Evolutionary conservation across 805 yeast genomes (phyloP), one percentile per base, ranked within the genome.

Genomic region (Ogataea saltuana): DNA sequence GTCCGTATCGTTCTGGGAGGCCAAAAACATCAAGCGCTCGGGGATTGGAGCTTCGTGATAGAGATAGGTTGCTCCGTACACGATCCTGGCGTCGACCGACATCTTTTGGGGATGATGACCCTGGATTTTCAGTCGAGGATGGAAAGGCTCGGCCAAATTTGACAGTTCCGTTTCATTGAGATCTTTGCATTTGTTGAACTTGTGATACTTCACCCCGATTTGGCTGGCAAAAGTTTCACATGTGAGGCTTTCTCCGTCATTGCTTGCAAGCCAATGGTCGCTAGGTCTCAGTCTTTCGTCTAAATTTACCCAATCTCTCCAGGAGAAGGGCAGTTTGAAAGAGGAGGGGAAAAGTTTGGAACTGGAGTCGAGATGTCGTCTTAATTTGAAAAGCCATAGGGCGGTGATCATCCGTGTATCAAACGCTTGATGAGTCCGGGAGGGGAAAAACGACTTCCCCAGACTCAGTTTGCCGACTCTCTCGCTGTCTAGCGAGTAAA

Each of bases 21-120:
- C 65, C 11, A 67, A 42, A 28, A 68, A 50, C 7, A 60, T 45
- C 6, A 68, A 40, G 34, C 68, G 51, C 3, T 60, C 46, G 1
- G 76, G 71, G 1, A 55, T 49, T 0, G 69, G 61, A 20, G 65
- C 61, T 2, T 50, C 15, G 39, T 59, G 54, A 17, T 59, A 48
- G 13, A 72, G 44, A 47, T 67, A 70, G 15, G 58, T 55, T 0
- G 65, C 64, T 0, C 74, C 74, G 41, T 64, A 44, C 2, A 63
- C 46, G 4, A 54, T 42, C 25, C 74, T 53, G 1, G 67, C 66
- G 10, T 58, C 63, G 22, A 51, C 60, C 4, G 65, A 51, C 16
- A 66, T 42, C 20, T 52, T 51, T 2, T 44, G 30, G 22, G 58
- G 60, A 9, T 50, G 41, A 1, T 64, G 58, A 3, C 56, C 58